A percentile compares a stretch with the other conserved stretches of the same genome.
These are phyloP conservation scores for Marasmius fiardii DNA, from an alignment of 1,284 basidiomycete genomes.

Conservation along the genomic window DNA sequence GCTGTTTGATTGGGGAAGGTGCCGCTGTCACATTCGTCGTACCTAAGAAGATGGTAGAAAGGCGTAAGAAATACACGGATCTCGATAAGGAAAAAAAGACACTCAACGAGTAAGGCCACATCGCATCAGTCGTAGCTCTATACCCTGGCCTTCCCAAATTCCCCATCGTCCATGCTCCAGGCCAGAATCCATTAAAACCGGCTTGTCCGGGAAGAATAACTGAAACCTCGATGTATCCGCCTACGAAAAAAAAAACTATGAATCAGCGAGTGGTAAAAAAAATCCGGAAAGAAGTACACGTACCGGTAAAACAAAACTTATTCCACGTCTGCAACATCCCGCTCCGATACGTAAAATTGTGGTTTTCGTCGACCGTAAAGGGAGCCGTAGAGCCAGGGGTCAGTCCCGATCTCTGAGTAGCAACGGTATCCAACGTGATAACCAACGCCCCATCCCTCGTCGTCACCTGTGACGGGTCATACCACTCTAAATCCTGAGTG, in stretches of 20 bases:
- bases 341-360: constrained; percentile 64
- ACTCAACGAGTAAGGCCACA: constrained; percentile 61
- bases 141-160: constrained; percentile 85
- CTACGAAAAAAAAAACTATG: constrained; percentile 10
- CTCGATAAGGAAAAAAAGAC: too few relatives aligned
- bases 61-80: too few relatives aligned
- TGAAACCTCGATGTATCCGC: background rate
- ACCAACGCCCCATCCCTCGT: constrained; percentile 71
- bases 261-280: constrained; percentile 17
- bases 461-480: constrained; percentile 70
- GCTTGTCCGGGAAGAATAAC: constrained; percentile 30
- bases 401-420: background rate
- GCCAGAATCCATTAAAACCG: constrained; percentile 43
- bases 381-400: constrained; percentile 37
- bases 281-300: too few relatives aligned
- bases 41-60: too few relatives aligned
- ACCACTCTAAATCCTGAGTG: constrained; percentile 70
- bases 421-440: constrained; percentile 55
- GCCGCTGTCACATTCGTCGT: constrained; percentile 74
- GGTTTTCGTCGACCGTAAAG: constrained; percentile 40
- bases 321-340: constrained; percentile 78
- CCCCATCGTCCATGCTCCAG: constrained; percentile 87
- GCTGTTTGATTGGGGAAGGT: constrained; percentile 74
- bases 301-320: constrained; percentile 78
- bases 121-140: constrained; percentile 77